phyloP scores from a whole-genome alignment of 345 rosid species.

The Alliaria petiolata region DNA sequence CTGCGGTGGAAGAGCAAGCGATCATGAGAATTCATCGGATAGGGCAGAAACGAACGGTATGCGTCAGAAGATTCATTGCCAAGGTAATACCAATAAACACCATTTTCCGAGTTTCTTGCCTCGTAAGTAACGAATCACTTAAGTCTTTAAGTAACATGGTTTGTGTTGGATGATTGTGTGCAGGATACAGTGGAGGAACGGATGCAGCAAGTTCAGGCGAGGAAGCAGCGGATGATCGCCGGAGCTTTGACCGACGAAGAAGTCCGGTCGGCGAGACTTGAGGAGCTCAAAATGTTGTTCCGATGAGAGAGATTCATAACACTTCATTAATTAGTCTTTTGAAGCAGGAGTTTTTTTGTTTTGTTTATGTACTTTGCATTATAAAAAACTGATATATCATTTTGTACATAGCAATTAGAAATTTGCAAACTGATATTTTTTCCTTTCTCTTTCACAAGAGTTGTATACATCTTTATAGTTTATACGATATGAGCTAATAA shows the following conservation, averaged over 20 bases:
- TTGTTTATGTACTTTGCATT: too few relatives aligned
- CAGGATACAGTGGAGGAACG: slow-evolving; percentile 61
- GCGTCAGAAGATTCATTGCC: slow-evolving; percentile 6
- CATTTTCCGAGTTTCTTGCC: background rate
- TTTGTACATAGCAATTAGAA: too few relatives aligned
- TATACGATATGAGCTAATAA: too few relatives aligned
- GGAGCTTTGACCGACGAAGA: slow-evolving; percentile 68
- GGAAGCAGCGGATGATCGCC: slow-evolving; percentile 61
- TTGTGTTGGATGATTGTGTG: background rate
- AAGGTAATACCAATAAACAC: background rate
- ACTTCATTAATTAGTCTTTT: background rate
- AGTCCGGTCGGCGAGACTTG: slow-evolving; percentile 60
- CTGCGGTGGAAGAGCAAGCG: slow-evolving; percentile 2
- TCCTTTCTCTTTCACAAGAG: too few relatives aligned
- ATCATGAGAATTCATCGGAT: slow-evolving; percentile 5
- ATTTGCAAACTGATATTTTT: too few relatives aligned
- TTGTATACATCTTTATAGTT: too few relatives aligned
- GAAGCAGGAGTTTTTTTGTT: background rate
- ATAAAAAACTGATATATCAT: too few relatives aligned
- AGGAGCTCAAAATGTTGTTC: slow-evolving; percentile 65
- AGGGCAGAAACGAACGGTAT: background rate
- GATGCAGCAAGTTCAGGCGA: slow-evolving; percentile 63
- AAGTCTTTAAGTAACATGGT: background rate
- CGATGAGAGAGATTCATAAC: slow-evolving; percentile 29
- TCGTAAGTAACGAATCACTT: background rate